These are phyloP conservation scores for Quercus tomentella DNA, from an alignment of 331 rosid genomes.

Conservation along the genomic window DNA sequence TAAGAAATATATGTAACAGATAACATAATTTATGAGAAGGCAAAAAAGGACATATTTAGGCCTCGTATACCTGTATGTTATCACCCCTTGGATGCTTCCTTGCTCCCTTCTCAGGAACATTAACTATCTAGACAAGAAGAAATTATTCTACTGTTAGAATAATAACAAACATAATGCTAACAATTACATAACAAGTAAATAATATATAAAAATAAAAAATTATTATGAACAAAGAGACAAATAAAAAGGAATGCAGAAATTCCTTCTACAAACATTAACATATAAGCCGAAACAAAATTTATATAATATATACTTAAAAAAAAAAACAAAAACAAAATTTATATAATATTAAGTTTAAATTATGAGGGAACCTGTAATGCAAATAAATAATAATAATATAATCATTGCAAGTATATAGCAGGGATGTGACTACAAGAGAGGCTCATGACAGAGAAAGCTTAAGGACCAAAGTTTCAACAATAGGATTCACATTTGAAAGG, in stretches of 20 bases:
- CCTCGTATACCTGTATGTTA: slow-evolving; percentile 75
- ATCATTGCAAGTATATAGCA: not conserved
- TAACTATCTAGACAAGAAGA: slow-evolving; percentile 78
- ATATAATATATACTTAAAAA: no score
- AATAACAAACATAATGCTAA: slow-evolving; percentile 8
- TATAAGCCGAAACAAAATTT: no score
- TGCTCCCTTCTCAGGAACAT: slow-evolving; percentile 97
- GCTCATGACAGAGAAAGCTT: not conserved
- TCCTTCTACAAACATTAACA: no score
- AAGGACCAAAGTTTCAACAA: not conserved
- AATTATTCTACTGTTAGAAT: slow-evolving; percentile 28
- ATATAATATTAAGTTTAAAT: not conserved
- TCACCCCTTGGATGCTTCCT: slow-evolving; percentile 94
- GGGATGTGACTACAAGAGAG: not conserved
- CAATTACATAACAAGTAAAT: not conserved
- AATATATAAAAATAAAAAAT: not conserved
- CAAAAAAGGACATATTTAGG: slow-evolving; percentile 3
- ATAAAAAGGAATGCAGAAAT: not conserved
- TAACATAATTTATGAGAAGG: not conserved
- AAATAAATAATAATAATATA: not conserved
- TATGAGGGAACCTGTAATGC: not conserved
- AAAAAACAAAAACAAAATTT: no score
- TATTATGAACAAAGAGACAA: not conserved
- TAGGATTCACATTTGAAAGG: not conserved
- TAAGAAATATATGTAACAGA: not conserved